Evolutionary conservation across 2,329 filamentous ascomycete genomes (phyloP).

Genomic region (Fusarium anthophilum): DNA sequence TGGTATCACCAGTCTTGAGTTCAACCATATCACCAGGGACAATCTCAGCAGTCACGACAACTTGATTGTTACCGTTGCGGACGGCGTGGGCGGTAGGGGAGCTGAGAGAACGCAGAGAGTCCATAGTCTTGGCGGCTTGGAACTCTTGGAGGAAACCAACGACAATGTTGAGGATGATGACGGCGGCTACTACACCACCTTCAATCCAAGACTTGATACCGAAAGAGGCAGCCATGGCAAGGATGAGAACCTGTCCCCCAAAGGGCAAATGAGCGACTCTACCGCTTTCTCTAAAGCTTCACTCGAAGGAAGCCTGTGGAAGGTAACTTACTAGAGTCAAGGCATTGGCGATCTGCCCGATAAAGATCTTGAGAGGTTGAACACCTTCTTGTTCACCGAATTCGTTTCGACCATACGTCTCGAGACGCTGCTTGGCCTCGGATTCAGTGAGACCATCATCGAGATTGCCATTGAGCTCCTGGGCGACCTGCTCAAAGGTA

Average conservation of each 20-base stretch:
- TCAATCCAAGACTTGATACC: conserved; percentile 69
- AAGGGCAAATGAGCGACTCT: conserved; percentile 32
- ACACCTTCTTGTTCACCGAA: conserved; percentile 69
- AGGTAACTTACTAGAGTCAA: conserved; percentile 67
- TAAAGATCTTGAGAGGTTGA: conserved; percentile 69
- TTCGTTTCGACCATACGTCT: conserved; percentile 69
- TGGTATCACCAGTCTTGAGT: conserved; percentile 66
- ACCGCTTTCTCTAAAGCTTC: conserved; percentile 9
- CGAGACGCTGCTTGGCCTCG: conserved; percentile 60
- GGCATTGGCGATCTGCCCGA: conserved; percentile 74
- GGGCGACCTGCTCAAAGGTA: conserved; percentile 22
- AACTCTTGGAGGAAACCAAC: conserved; percentile 61
- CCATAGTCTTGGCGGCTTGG: conserved; percentile 60
- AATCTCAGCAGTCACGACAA: conserved; percentile 54
- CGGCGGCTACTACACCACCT: conserved; percentile 65
- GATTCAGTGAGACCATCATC: conserved; percentile 23
- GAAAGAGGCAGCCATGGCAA: conserved; percentile 67
- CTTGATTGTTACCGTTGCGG: conserved; percentile 52
- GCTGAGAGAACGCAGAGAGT: conserved; percentile 55
- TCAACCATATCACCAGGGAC: conserved; percentile 67
- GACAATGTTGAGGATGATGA: conserved; percentile 66
- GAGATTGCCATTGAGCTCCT: conserved; percentile 22
- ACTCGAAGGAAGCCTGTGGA: not conserved
- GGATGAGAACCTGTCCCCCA: conserved; percentile 57
- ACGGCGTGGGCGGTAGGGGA: conserved; percentile 56